phyloP scores from a whole-genome alignment of 805 yeast species.

The Cyberlindnera japonica region DNA sequence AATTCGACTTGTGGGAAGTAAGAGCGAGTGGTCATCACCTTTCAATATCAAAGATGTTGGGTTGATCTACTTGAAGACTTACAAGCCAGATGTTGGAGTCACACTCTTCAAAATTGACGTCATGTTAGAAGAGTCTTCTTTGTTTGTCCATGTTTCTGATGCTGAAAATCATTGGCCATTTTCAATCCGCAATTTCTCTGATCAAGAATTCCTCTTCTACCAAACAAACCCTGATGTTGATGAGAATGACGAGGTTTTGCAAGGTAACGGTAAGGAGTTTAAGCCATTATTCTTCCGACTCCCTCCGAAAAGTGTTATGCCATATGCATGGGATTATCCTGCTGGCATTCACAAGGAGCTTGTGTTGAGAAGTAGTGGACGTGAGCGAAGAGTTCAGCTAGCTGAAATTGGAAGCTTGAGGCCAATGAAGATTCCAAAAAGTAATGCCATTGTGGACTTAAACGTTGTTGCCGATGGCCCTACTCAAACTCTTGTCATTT shows the following conservation, averaged over 20 bases:
- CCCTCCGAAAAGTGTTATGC: slow-evolving; percentile 93
- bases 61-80: slow-evolving; percentile 66
- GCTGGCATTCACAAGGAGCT: slow-evolving; percentile 83
- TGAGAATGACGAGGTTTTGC: slow-evolving; percentile 59
- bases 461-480: slow-evolving; percentile 97
- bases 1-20: slow-evolving; percentile 53
- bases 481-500: slow-evolving; percentile 78
- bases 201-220: slow-evolving; percentile 78
- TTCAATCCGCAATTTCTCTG: slow-evolving; percentile 86
- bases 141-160: slow-evolving; percentile 69
- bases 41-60: slow-evolving; percentile 84
- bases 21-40: slow-evolving; percentile 81
- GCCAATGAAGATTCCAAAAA: slow-evolving; percentile 73
- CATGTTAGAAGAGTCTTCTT: slow-evolving; percentile 72
- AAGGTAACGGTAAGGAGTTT: slow-evolving; percentile 50
- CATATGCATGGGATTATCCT: slow-evolving; percentile 97
- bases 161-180: slow-evolving; percentile 88
- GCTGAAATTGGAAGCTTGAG: slow-evolving; percentile 90
- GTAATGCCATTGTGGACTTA: slow-evolving; percentile 64
- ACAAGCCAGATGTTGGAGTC: slow-evolving; percentile 62
- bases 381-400: slow-evolving; percentile 74
- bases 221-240: slow-evolving; percentile 74
- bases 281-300: slow-evolving; percentile 77
- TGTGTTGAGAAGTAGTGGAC: slow-evolving; percentile 64
- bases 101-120: slow-evolving; percentile 68